These are phyloP conservation scores for Fusarium sp. DNA, from an alignment of 2,329 filamentous ascomycete genomes.

Conservation along the genomic window DNA sequence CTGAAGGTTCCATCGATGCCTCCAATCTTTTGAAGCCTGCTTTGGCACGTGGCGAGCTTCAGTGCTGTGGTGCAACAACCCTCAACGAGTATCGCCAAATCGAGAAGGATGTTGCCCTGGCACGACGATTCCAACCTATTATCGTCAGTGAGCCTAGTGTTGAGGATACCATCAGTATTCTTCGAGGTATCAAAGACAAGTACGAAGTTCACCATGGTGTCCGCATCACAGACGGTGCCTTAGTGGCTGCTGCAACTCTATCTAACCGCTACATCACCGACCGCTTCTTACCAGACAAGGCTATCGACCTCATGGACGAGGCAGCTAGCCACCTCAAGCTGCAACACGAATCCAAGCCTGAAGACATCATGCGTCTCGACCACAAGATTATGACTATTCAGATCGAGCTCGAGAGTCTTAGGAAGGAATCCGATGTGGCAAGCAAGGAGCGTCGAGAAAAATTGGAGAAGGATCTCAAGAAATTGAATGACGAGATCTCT, in stretches of 20 bases:
- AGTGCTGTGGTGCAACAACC: slow-evolving; percentile 96
- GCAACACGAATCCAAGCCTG: slow-evolving; percentile 97
- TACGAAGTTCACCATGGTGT: slow-evolving; percentile 99
- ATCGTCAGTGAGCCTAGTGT: slow-evolving; percentile 93
- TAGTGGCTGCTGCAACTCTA: slow-evolving; percentile 92
- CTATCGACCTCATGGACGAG: slow-evolving; percentile 96
- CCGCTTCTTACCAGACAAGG: slow-evolving; percentile 95
- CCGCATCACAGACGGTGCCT: slow-evolving; percentile 89
- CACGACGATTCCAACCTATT: slow-evolving; percentile 94
- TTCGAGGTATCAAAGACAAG: slow-evolving; percentile 96
- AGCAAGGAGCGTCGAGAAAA: slow-evolving; percentile 91
- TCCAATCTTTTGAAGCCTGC: slow-evolving; percentile 96
- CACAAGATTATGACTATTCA: slow-evolving; percentile 98
- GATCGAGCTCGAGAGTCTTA: slow-evolving; percentile 93
- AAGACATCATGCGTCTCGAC: slow-evolving; percentile 92
- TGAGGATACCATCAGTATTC: slow-evolving; percentile 92
- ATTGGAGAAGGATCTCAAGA: slow-evolving; percentile 82
- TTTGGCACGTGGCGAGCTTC: slow-evolving; percentile 90
- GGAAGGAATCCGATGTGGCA: slow-evolving; percentile 93
- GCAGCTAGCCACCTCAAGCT: slow-evolving; percentile 90
- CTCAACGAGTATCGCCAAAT: slow-evolving; percentile 93
- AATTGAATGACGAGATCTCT: slow-evolving; percentile 82
- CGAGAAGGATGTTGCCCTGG: slow-evolving; percentile 95
- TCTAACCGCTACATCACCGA: slow-evolving; percentile 98
- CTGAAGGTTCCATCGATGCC: slow-evolving; percentile 96